These are phyloP conservation scores for Capsella bursapastoris DNA, from an alignment of 345 rosid species.

Conservation along the genomic window DNA sequence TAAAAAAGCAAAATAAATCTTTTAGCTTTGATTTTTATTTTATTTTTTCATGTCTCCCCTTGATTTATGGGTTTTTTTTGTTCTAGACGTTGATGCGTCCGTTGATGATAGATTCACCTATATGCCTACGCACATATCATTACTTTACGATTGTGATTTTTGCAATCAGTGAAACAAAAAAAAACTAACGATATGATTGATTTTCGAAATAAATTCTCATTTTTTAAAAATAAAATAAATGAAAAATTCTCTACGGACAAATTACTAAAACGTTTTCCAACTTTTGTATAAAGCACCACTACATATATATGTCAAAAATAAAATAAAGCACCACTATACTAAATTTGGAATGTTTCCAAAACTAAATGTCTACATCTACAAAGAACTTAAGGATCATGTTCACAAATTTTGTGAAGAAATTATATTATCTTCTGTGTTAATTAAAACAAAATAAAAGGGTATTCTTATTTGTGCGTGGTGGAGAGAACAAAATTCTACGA, in stretches of 20 bases:
- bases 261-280: too few relatives aligned
- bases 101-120: constrained; percentile 16
- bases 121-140: constrained; percentile 22
- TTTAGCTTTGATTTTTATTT: not conserved
- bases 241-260: too few relatives aligned
- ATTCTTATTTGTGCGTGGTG: not conserved
- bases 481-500: not conserved
- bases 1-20: constrained; percentile 39
- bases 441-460: not conserved
- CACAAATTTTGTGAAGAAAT: not conserved
- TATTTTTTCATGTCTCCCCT: constrained; percentile 19
- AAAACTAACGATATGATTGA: not conserved
- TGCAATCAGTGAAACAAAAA: not conserved
- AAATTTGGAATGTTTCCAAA: too few relatives aligned
- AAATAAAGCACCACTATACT: too few relatives aligned
- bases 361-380: not conserved
- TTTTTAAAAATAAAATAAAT: too few relatives aligned
- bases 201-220: not conserved
- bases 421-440: too few relatives aligned
- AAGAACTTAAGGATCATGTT: not conserved
- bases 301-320: too few relatives aligned
- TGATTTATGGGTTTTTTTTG: constrained; percentile 32
- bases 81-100: constrained; percentile 1
- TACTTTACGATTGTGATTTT: constrained; percentile 9
- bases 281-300: too few relatives aligned